Conservation (phyloP, 345 rosid genomes). For the Erucastrum elatum region DNA sequence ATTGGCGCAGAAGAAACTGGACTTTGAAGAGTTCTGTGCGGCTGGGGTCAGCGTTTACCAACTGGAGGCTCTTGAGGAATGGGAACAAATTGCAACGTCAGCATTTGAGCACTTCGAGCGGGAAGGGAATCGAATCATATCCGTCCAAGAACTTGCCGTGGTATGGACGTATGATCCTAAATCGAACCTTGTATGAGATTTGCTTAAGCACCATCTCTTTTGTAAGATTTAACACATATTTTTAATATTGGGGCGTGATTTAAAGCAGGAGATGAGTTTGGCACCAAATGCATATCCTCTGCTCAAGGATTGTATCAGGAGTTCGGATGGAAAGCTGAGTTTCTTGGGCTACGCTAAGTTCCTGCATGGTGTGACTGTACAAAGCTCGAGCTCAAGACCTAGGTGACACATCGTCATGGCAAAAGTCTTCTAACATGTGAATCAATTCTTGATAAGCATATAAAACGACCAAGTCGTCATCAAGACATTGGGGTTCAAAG, state of each 20-base stretch:
- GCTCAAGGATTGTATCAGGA: slow-evolving; percentile 60
- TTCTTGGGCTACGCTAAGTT: slow-evolving; percentile 71
- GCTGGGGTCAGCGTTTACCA: slow-evolving; percentile 83
- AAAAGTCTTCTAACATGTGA: slow-evolving; percentile 30
- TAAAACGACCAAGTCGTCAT: not conserved
- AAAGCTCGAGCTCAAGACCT: slow-evolving; percentile 57
- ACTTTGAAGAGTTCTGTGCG: slow-evolving; percentile 90
- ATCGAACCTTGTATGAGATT: not conserved
- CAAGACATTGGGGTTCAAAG: slow-evolving; percentile 1
- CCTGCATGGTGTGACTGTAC: slow-evolving; percentile 74
- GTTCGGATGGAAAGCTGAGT: slow-evolving; percentile 63
- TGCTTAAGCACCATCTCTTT: not conserved
- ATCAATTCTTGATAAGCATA: slow-evolving; percentile 10
- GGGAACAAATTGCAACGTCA: slow-evolving; percentile 72
- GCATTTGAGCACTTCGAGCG: slow-evolving; percentile 83
- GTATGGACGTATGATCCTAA: slow-evolving; percentile 44
- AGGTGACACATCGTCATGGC: slow-evolving; percentile 34
- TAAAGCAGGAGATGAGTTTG: slow-evolving; percentile 62
- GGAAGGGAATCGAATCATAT: slow-evolving; percentile 81
- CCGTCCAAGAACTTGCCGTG: slow-evolving; percentile 73
- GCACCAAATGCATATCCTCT: slow-evolving; percentile 52
- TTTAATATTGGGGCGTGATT: not conserved
- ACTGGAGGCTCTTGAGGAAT: slow-evolving; percentile 79
- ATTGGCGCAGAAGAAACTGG: slow-evolving; percentile 62
- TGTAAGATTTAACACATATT: not conserved